phyloP scores from a whole-genome alignment of 495 filamentous ascomycete genomes.

The Talaromyces adpressus region DNA sequence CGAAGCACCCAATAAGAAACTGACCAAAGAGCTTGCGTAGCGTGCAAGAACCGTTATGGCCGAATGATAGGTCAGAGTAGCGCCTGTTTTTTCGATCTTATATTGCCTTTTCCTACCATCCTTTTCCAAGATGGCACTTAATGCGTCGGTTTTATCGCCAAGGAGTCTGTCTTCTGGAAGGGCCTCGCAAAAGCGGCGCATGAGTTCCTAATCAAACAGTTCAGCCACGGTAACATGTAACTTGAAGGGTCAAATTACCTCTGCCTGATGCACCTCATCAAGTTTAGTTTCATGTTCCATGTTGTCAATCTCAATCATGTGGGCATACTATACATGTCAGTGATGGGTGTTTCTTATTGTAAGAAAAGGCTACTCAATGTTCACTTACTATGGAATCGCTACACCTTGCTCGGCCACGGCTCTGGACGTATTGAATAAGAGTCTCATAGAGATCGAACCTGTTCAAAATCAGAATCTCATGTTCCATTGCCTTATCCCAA shows the following conservation, averaged over 20 bases:
- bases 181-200: constrained; percentile 67
- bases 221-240: constrained; percentile 10
- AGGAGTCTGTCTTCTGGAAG: constrained; percentile 73
- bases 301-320: constrained; percentile 73
- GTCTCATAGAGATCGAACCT: constrained; percentile 87
- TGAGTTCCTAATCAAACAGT: constrained; percentile 27
- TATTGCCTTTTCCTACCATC: constrained; percentile 51
- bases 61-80: constrained; percentile 72
- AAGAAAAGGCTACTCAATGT: background rate
- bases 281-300: constrained; percentile 46
- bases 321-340: constrained; percentile 51
- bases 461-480: constrained; percentile 6
- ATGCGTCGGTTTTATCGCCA: constrained; percentile 49
- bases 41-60: constrained; percentile 60
- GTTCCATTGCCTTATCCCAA: background rate
- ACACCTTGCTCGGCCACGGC: constrained; percentile 80
- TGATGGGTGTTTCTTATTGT: background rate
- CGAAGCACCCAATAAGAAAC: constrained; percentile 14
- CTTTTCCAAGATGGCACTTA: constrained; percentile 47
- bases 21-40: constrained; percentile 52
- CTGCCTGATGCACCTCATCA: constrained; percentile 46
- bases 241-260: constrained; percentile 20
- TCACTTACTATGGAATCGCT: constrained; percentile 48
- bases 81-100: constrained; percentile 60
- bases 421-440: constrained; percentile 94